Base-by-base conservation (phyloP, 2,329 filamentous ascomycete genomes). In the Dryadomyces quercivorus region DNA sequence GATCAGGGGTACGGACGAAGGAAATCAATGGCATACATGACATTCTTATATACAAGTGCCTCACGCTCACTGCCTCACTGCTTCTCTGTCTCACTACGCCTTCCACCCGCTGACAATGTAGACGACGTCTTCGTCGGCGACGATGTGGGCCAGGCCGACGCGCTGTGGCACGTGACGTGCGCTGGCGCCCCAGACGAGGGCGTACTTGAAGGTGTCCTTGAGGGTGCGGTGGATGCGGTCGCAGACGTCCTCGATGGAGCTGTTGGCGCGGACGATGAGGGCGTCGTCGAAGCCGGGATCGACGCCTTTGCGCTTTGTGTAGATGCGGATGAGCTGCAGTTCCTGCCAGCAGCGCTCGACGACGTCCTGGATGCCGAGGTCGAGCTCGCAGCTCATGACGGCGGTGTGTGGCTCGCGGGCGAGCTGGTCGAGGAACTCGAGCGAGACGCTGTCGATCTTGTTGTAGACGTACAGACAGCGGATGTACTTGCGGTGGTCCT, bases 161-260 rank as follows among this genome's bases (percentile, higher is more conserved):
- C 93, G 77, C 75, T 98, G 93, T 40, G 94, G 93, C 40, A 97
- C 77, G 74, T 98, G 94, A 64, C 89, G 83, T 40, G 93, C 93
- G 69, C 92, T 97, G 18, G 91, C 91, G 5, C 93, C 93, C 94
- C 94, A 98, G 0, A 98, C 93, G 61, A 97, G 72, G 3, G 93
- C 94, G 72, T 97, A 96, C 75, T 97, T 98, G 78, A 97, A 98
- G 5, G 90, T 95, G 59, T 98, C 94, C 80, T 97, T 98, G 61
- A 98, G 74, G 26, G 83, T 93, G 58, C 93, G 78, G 72, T 98
- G 93, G 61, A 98, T 87, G 63, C 88, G 83, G 69, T 98, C 93
- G 70, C 93, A 98, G 10, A 98, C 93, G 69, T 98, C 92, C 72
- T 97, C 93, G 65, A 98, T 90, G 13, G 84, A 88, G 65, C 88